phyloP scores from a whole-genome alignment of 164 flowering plant genomes.

The Dillenia turbinata region DNA sequence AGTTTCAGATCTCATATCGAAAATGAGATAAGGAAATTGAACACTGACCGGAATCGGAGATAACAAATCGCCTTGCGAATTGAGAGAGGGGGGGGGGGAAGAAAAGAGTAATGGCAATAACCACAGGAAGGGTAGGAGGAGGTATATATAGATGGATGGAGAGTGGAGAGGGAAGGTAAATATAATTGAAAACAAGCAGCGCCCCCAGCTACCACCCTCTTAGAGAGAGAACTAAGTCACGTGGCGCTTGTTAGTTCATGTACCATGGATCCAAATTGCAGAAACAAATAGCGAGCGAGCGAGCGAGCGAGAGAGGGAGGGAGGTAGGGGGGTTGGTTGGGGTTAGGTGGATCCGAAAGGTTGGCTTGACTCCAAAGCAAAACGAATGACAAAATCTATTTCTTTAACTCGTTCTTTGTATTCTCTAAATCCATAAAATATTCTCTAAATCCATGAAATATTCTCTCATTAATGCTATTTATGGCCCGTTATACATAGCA shows the following conservation, averaged over 20 bases:
- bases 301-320: not conserved
- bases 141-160: conserved; percentile 1
- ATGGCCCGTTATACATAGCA: too few relatives aligned
- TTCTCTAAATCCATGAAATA: too few relatives aligned
- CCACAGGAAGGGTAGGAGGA: not conserved
- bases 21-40: not conserved
- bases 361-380: not conserved
- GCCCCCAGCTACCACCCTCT: not conserved
- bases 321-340: not conserved
- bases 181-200: conserved; percentile 1
- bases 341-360: conserved; percentile 1
- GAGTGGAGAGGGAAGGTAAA: not conserved
- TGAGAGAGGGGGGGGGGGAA: not conserved
- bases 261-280: too few relatives aligned
- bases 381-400: too few relatives aligned
- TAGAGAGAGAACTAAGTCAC: conserved; percentile 15
- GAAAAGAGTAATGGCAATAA: conserved; percentile 6
- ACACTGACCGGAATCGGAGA: not conserved
- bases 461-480: too few relatives aligned
- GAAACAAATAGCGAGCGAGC: not conserved
- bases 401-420: too few relatives aligned
- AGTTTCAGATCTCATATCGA: too few relatives aligned
- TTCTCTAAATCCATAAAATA: too few relatives aligned
- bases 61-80: not conserved
- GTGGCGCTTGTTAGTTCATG: conserved; percentile 27